These are phyloP conservation scores for Rutstroemia sp. DNA, from an alignment of 2,329 filamentous ascomycete genomes.

Conservation along the genomic window DNA sequence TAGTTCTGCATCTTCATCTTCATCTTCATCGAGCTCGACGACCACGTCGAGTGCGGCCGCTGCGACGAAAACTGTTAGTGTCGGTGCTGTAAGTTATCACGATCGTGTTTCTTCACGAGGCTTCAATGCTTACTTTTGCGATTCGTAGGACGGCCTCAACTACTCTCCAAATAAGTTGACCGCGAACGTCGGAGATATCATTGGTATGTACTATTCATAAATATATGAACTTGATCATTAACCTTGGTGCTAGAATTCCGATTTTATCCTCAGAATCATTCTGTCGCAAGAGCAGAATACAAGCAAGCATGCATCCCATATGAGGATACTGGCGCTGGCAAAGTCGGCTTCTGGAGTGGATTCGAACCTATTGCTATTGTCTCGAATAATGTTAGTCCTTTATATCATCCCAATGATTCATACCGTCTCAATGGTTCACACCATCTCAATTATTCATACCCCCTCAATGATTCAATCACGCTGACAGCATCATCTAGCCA, in stretches of 20 bases:
- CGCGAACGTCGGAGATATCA: constrained; percentile 40
- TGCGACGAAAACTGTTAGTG: constrained; percentile 25
- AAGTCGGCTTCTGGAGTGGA: constrained; percentile 48
- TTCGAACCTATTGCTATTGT: constrained; percentile 38
- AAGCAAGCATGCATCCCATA: constrained; percentile 55
- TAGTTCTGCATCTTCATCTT: neutral
- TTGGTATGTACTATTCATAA: constrained; percentile 30
- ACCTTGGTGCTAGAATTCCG: constrained; percentile 36
- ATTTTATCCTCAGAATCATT: constrained; percentile 57
- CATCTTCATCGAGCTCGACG: neutral
- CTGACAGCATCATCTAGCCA: constrained; percentile 16
- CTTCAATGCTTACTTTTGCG: constrained; percentile 6
- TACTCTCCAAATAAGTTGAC: constrained; percentile 32
- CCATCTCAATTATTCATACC: too few relatives aligned
- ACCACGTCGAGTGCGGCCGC: constrained; percentile 8
- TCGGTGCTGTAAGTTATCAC: constrained; percentile 26
- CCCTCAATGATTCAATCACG: neutral
- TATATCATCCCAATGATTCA: neutral
- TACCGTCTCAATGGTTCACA: too few relatives aligned
- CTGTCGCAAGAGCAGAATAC: constrained; percentile 54
- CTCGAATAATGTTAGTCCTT: constrained; percentile 32
- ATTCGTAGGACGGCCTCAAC: constrained; percentile 17
- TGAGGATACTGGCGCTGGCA: constrained; percentile 41
- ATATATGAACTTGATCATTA: neutral
- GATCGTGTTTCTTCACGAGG: neutral